Percentiles rank a stretch among this genome's conserved stretches.
phyloP scores from a whole-genome alignment of 352 stramenopile species.

The Phytopythium delawarense region DNA sequence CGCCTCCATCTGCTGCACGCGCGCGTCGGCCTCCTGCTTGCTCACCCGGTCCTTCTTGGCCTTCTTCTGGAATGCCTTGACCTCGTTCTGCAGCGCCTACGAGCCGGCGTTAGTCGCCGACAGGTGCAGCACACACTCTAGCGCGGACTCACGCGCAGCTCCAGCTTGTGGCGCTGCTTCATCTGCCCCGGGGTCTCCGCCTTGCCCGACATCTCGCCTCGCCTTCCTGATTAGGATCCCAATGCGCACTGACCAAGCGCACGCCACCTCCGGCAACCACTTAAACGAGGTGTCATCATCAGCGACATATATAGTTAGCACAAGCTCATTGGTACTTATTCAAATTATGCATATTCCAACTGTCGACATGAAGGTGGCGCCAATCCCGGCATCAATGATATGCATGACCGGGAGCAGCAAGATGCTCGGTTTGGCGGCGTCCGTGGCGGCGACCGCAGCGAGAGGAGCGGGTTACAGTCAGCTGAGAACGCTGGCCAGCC shows the following conservation, averaged over 20 bases:
- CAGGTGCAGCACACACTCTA: not conserved
- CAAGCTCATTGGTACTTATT: not conserved
- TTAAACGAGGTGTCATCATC: not conserved
- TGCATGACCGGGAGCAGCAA: not conserved
- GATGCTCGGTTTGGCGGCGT: not conserved
- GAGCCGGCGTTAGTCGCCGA: not conserved
- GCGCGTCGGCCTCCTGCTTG: slow-evolving; percentile 68
- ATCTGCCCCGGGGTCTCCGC: slow-evolving; percentile 71
- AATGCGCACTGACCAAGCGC: not conserved
- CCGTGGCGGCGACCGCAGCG: not conserved
- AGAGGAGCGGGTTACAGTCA: not conserved
- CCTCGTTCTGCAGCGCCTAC: slow-evolving; percentile 72
- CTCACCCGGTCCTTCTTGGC: slow-evolving; percentile 78
- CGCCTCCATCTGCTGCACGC: slow-evolving; percentile 53
- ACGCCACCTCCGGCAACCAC: not conserved
- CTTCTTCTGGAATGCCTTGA: slow-evolving; percentile 83
- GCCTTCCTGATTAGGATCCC: too few relatives aligned
- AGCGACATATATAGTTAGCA: not conserved
- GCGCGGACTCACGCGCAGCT: slow-evolving; percentile 55
- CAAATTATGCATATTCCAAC: not conserved
- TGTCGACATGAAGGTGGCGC: too few relatives aligned
- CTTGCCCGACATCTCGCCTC: slow-evolving; percentile 35
- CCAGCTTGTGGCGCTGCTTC: slow-evolving; percentile 87
- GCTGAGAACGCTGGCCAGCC: not conserved
- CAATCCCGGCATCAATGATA: not conserved